These are phyloP conservation scores for Senna siamea DNA, from an alignment of 306 rosid species.

Conservation along the genomic window DNA sequence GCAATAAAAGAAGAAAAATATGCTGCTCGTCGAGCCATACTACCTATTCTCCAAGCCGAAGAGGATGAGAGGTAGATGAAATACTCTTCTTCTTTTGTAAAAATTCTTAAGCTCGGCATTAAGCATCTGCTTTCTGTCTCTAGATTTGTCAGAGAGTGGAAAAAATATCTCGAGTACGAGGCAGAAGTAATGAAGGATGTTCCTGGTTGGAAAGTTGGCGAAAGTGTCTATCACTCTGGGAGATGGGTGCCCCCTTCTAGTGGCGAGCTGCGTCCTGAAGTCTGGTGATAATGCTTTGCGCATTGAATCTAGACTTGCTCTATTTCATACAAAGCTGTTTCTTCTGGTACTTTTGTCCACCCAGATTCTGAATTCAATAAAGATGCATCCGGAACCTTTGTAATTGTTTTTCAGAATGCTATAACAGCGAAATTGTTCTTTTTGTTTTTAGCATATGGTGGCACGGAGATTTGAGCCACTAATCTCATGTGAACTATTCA, in stretches of 20 bases:
- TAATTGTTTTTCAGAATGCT: conserved; percentile 30
- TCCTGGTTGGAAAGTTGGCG: conserved; percentile 99
- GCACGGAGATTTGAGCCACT: background rate
- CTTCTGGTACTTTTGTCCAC: conserved; percentile 36
- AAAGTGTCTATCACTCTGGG: conserved; percentile 86
- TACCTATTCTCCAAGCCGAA: conserved; percentile 96
- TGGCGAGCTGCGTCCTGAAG: conserved; percentile 92
- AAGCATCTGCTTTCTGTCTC: conserved; percentile 27
- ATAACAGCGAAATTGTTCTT: conserved; percentile 16
- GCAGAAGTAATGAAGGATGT: conserved; percentile 99
- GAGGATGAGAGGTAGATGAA: conserved; percentile 90
- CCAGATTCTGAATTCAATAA: conserved; percentile 54
- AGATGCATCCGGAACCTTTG: conserved; percentile 44
- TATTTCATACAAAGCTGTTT: conserved; percentile 37
- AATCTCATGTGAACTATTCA: background rate
- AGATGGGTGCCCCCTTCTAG: conserved; percentile 97
- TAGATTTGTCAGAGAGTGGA: conserved; percentile 96
- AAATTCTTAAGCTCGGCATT: background rate
- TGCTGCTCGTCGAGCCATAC: conserved; percentile 87
- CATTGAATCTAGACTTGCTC: conserved; percentile 30
- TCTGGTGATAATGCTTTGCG: conserved; percentile 71
- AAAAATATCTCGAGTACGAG: conserved; percentile 91
- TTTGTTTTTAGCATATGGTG: background rate
- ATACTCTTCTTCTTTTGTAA: background rate
- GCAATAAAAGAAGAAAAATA: conserved; percentile 92